Base-by-base conservation (phyloP, 78 protist species). In the Dictyostelium intermedium region DNA sequence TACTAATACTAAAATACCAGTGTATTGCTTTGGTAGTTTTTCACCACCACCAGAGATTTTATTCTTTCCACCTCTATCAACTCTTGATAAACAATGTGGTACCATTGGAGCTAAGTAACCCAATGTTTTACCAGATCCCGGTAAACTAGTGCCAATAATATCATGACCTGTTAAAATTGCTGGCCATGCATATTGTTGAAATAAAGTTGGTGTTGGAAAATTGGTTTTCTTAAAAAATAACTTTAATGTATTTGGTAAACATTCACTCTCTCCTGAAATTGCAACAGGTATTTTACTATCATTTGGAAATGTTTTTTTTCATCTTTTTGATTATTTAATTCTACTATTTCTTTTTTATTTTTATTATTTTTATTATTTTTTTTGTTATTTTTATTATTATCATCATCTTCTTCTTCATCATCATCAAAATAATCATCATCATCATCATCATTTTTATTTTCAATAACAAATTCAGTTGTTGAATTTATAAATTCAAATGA, bases 61-160 rank as follows among this genome's bases (percentile, higher is more conserved):
- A 18, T 76, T 18, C 35, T 63, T 16, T 35, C 32, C 32, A 43
- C 50, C 10, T 41, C 53, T 37, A 91, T n/a, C 27, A 5, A 82
- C 47, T 60, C 86, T 66, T 41, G 72, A 66, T 47, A 56, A 72
- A 41, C 91, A 7, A 43, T 73, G 77, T 30, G 92, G 60, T 11
- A 97, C 78, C 70, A 95, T 76, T 61, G 98, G 98, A 32, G 92
- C 61, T 27, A 98, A 95, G 96, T 97, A 98, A 4, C 98, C 99
- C 5, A 97, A 98, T 18, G 99, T 98, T 84, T 98, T 97, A 56
- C 99, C 99, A 2, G 99, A 98, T 13, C 99, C 97, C 1, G 99
- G 98, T 87, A 98, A 99, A 10, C 99, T 99, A 66, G 99, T 98
- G 3, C 98, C 99, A 99, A 99, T 98, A n/a, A 99, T 30, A 69